Evolutionary conservation across 306 rosid genomes (phyloP).

Genomic region (Acacia confusa): DNA sequence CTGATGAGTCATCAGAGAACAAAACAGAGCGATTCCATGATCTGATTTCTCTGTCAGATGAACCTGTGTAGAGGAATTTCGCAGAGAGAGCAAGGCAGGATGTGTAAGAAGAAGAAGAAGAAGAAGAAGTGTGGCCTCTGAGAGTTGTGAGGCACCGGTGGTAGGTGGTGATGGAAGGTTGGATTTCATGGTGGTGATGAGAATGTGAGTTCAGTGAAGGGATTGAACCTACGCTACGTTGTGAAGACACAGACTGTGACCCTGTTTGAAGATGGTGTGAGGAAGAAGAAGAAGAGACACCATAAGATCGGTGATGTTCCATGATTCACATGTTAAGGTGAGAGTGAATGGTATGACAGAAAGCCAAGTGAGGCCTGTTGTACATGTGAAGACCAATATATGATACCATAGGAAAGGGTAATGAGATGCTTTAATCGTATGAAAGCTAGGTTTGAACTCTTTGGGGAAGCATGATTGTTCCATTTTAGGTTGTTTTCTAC

Average conservation of each 20-base stretch:
- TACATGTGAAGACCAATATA: slow-evolving; percentile 22
- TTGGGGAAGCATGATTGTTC: background rate
- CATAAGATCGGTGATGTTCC: slow-evolving; percentile 48
- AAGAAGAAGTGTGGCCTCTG: slow-evolving; percentile 52
- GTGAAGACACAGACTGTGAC: slow-evolving; percentile 39
- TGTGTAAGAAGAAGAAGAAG: slow-evolving; percentile 53
- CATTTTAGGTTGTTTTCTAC: background rate
- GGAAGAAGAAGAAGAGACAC: slow-evolving; percentile 23
- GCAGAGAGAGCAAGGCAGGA: slow-evolving; percentile 64
- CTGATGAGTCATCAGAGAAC: background rate
- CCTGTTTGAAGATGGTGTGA: slow-evolving; percentile 19
- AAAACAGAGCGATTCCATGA: slow-evolving; percentile 48
- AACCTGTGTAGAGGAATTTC: slow-evolving; percentile 66
- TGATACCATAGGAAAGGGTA: background rate
- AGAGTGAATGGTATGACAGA: slow-evolving; percentile 12
- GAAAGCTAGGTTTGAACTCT: background rate
- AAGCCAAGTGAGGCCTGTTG: slow-evolving; percentile 2
- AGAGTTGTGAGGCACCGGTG: slow-evolving; percentile 60
- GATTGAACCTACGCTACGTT: slow-evolving; percentile 56
- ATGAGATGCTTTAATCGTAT: background rate
- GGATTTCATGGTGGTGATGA: slow-evolving; percentile 4
- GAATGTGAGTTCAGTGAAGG: slow-evolving; percentile 52
- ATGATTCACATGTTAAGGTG: slow-evolving; percentile 48
- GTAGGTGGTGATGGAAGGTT: slow-evolving; percentile 23
- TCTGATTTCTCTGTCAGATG: slow-evolving; percentile 71